Conservation (phyloP, 2,329 filamentous ascomycete species). For the Calycina marina region DNA sequence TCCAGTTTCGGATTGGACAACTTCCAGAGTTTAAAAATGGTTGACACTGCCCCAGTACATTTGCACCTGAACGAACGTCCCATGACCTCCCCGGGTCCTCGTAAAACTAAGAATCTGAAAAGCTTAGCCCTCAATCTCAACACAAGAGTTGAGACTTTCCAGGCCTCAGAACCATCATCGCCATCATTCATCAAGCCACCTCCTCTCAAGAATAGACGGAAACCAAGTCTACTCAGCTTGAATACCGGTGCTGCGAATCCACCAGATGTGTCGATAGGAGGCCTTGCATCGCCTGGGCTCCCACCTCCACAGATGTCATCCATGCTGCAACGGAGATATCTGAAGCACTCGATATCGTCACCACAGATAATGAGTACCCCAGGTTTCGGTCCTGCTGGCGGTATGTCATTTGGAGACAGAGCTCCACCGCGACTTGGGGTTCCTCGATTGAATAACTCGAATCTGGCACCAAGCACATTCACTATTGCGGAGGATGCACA, state of each 20-base stretch:
- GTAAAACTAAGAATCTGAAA: slow-evolving; percentile 71
- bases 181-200: slow-evolving; percentile 72
- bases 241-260: slow-evolving; percentile 51
- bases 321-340: slow-evolving; percentile 44
- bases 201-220: slow-evolving; percentile 47
- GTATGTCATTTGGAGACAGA: slow-evolving; percentile 44
- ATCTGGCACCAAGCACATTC: slow-evolving; percentile 14
- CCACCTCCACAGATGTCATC: too few relatives aligned
- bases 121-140: slow-evolving; percentile 65
- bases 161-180: slow-evolving; percentile 41
- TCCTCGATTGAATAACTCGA: slow-evolving; percentile 20
- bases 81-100: slow-evolving; percentile 54
- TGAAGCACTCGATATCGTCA: slow-evolving; percentile 54
- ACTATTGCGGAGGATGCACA: slow-evolving; percentile 22
- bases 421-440: slow-evolving; percentile 12
- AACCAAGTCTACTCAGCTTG: slow-evolving; percentile 64
- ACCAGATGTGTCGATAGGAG: slow-evolving; percentile 31
- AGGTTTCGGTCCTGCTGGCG: slow-evolving; percentile 44
- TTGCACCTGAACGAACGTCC: slow-evolving; percentile 33
- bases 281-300: slow-evolving; percentile 39
- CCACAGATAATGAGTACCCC: slow-evolving; percentile 49
- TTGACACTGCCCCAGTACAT: slow-evolving; percentile 26
- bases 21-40: slow-evolving; percentile 24
- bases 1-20: slow-evolving; percentile 33
- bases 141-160: slow-evolving; percentile 30